phyloP scores from a whole-genome alignment of 495 filamentous ascomycete genomes.

The Glonium stellatum region DNA sequence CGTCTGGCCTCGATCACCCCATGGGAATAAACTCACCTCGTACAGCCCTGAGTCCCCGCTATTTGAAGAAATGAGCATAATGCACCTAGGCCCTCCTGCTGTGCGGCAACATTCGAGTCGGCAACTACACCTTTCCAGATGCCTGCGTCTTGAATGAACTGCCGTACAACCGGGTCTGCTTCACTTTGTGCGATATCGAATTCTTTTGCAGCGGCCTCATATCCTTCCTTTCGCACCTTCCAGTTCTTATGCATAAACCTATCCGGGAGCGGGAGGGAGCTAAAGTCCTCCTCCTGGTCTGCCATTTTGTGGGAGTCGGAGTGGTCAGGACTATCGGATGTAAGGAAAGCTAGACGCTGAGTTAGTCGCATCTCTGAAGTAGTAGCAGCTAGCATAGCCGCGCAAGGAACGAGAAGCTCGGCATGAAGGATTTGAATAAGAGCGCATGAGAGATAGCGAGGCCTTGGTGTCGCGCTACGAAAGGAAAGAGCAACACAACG shows the following conservation, averaged over 20 bases:
- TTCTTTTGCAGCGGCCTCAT: slow-evolving; percentile 81
- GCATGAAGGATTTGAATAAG: neutral
- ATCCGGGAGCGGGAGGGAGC: slow-evolving; percentile 70
- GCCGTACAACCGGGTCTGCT: slow-evolving; percentile 73
- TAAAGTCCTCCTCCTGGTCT: slow-evolving; percentile 75
- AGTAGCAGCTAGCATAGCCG: neutral
- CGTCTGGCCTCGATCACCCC: neutral
- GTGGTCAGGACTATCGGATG: slow-evolving; percentile 4
- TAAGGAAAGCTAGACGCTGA: slow-evolving; percentile 9
- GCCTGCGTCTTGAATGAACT: slow-evolving; percentile 76
- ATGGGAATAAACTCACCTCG: slow-evolving; percentile 46
- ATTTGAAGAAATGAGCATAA: slow-evolving; percentile 88
- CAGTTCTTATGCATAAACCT: slow-evolving; percentile 90
- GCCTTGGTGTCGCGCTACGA: neutral
- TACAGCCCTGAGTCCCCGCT: slow-evolving; percentile 69
- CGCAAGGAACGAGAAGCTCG: neutral
- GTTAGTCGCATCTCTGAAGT: slow-evolving; percentile 12
- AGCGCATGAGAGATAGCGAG: neutral
- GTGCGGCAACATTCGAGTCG: slow-evolving; percentile 96
- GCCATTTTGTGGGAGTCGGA: slow-evolving; percentile 44
- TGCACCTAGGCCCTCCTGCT: slow-evolving; percentile 82
- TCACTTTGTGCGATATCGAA: slow-evolving; percentile 86
- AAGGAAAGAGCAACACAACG: neutral
- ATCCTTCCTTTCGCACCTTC: slow-evolving; percentile 95
- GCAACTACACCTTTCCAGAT: slow-evolving; percentile 89